Base-by-base conservation (phyloP, 805 yeast genomes). In the Teunomyces stri region DNA sequence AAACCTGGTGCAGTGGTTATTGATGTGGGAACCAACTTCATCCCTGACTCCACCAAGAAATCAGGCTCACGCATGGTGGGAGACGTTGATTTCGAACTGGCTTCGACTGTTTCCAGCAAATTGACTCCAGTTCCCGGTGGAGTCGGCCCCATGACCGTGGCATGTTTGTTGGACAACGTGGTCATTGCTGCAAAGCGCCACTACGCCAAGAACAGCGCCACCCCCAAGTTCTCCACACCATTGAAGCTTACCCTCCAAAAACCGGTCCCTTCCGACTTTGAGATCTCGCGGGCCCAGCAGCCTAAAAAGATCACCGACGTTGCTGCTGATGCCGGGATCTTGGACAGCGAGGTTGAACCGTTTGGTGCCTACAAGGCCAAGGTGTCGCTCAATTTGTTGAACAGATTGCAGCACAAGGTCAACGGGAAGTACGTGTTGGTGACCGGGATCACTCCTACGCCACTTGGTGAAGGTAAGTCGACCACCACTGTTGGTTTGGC, bases 121-220 rank as follows among this genome's bases (percentile, higher is more conserved):
- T 74, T 87, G 53, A 87, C 95, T n/a, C 95, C 95, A 7, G 95
- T 87, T 49, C 95, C 95, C 44, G 95, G 95, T 64, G 95, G 95
- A 55, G 95, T 87, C 53, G 95, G 95, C 44, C 95, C 95, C 61
- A 87, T 87, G 95, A 87, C 95, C 11, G 92, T 87, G 40, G 94
- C 94, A 22, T 84, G 84, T 81, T 72, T 87, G 47, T 79, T 85
- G 64, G 82, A 81, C 54, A 87, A 87, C 63, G 90, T 87, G 25
- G 70, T 82, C 33, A 68, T 74, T 46, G 85, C 91, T 44, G 91
- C 94, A 34, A 76, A 82, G 62, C 72, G 75, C 51, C 74, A 69
- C 59, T 70, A 67, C 56, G 50, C 55, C 29, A 63, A 60, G 46
- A 79, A 60, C 59, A 70, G 66, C 57, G 64, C 60, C 44, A 72